phyloP scores from a whole-genome alignment of 2,329 filamentous ascomycete genomes.

The Phyllosticta ampelicida region DNA sequence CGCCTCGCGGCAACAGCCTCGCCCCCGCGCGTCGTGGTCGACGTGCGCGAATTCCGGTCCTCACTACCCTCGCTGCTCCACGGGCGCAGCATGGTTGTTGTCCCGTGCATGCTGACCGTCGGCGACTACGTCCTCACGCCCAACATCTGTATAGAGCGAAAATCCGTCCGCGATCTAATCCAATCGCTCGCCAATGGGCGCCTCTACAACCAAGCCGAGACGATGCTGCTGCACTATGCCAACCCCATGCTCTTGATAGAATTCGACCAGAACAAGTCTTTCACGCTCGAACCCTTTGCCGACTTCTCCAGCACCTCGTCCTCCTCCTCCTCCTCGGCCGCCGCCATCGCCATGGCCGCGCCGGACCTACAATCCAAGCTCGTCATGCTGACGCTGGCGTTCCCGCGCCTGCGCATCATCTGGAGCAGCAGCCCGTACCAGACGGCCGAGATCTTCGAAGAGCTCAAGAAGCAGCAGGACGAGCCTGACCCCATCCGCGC shows the following conservation, averaged over 20 bases:
- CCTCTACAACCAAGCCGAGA: slow-evolving; percentile 82
- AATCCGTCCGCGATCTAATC: slow-evolving; percentile 84
- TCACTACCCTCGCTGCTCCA: slow-evolving; percentile 85
- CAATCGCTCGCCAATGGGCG: slow-evolving; percentile 85
- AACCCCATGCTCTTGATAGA: slow-evolving; percentile 88
- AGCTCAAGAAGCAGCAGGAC: slow-evolving; percentile 76
- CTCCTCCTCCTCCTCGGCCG: slow-evolving; percentile 42
- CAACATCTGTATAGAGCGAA: slow-evolving; percentile 85
- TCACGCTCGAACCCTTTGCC: slow-evolving; percentile 62
- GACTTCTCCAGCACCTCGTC: slow-evolving; percentile 40
- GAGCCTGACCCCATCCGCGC: slow-evolving; percentile 88
- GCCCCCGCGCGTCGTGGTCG: slow-evolving; percentile 83
- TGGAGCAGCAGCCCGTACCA: slow-evolving; percentile 93
- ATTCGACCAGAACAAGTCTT: slow-evolving; percentile 94
- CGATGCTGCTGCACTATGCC: slow-evolving; percentile 90
- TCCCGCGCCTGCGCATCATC: slow-evolving; percentile 79
- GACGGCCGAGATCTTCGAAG: slow-evolving; percentile 92
- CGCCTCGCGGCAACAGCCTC: slow-evolving; percentile 72
- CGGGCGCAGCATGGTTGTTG: slow-evolving; percentile 74
- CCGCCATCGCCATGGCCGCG: slow-evolving; percentile 41
- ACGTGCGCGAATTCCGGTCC: slow-evolving; percentile 92
- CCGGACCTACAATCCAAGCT: slow-evolving; percentile 85
- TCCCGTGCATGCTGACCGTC: slow-evolving; percentile 92
- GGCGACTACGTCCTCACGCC: slow-evolving; percentile 93
- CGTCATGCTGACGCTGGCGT: slow-evolving; percentile 83